Base-by-base conservation (phyloP, 495 filamentous ascomycete species). In the Penicillium maclennaniae region DNA sequence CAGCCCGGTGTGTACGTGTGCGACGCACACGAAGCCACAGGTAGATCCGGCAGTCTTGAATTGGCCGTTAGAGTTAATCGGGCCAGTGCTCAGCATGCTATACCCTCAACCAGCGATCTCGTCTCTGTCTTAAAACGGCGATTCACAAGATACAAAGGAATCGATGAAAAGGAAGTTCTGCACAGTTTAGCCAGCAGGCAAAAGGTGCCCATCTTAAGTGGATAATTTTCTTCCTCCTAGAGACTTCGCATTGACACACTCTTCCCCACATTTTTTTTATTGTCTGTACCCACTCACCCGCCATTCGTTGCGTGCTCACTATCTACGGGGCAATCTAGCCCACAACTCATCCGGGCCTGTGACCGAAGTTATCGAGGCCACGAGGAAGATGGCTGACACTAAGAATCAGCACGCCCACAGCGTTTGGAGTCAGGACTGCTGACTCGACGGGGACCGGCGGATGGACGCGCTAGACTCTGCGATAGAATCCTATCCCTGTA, bases 151-250 rank as follows among this genome's bases (percentile, higher is more conserved):
- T 43, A 71, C 67, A 47, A 73, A 76, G 17, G 59, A 63, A 51
- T 76, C 73, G 45, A 62, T 75, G 51, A 76, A 73, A 6, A 51
- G 70, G 61, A 73, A 76, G 51, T 69, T 73, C 56, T 70, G 43
- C 0, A 61, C 53, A 76, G 39, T 45, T 71, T 67, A 0, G 61
- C 67, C 20, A 76, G 55, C 19, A 65, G 58, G 10, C 10, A 4
- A 1, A 12, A 34, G 3, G 15, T 14, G 31, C 31, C 31, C 31
- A 14, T 4, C 8, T 34, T 12, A 34, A 10, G 3, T 4, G n/a
- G 23, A 20, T 41, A 51, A 17, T 44, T 39, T 37, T 43, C 15
- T n/a, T n/a, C n/a, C 9, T 41, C 4, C 3, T 5, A 5, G 2
- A 23, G 23, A 3, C 9, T 4, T 31, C 14, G 40, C 7, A 20